A percentile compares a stretch with the other conserved stretches of the same genome.
phyloP scores from a whole-genome alignment of 331 rosid species.

The Malus hybrid region DNA sequence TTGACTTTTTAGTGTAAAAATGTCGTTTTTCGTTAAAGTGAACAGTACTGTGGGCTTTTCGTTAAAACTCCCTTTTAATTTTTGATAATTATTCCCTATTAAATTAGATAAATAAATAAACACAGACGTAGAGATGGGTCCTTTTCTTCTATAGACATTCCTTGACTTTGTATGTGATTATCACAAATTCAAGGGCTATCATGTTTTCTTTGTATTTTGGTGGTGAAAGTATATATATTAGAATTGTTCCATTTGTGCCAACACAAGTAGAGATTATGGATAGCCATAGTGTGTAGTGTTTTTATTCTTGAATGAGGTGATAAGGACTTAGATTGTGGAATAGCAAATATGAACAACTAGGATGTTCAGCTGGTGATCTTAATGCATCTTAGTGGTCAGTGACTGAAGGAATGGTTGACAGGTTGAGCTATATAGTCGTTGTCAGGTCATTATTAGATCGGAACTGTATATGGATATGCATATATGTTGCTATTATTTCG shows the following conservation, averaged over 20 bases:
- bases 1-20: no score
- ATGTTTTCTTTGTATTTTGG: neutral
- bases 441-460: neutral
- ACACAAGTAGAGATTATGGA: neutral
- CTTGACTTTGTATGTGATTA: neutral
- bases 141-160: neutral
- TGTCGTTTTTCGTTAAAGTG: no score
- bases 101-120: neutral
- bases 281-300: neutral
- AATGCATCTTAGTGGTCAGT: no score
- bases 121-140: no score
- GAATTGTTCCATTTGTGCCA: neutral
- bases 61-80: neutral
- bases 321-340: neutral
- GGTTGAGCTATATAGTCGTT: neutral
- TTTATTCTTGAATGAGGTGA: neutral
- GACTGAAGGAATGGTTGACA: no score
- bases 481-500: neutral
- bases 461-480: neutral
- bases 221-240: neutral
- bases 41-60: no score
- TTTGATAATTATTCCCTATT: neutral
- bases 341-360: neutral
- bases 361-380: neutral
- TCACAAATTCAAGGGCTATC: neutral